These are phyloP conservation scores for Coemansia sp. DNA, from an alignment of 192 early-diverging fungal genomes.

Conservation along the genomic window DNA sequence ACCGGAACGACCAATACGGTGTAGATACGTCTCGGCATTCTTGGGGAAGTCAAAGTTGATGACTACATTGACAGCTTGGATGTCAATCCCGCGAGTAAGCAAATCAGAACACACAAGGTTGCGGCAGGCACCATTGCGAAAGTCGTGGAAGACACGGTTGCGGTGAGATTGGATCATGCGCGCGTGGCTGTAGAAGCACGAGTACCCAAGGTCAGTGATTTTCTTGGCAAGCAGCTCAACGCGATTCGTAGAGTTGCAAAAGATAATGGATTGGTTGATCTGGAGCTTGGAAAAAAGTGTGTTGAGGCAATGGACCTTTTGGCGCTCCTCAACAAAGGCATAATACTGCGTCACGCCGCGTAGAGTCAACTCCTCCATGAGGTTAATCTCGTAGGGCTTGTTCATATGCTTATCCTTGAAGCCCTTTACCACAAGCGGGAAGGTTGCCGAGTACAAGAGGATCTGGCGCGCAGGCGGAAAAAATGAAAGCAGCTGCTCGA, in stretches of 20 bases:
- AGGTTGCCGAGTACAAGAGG: slow-evolving; percentile 95
- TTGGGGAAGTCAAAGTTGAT: slow-evolving; percentile 99
- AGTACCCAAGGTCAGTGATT: slow-evolving; percentile 99
- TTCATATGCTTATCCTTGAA: slow-evolving; percentile 97
- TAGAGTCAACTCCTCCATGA: slow-evolving; percentile 99
- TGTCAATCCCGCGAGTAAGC: slow-evolving; percentile 97
- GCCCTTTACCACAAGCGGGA: slow-evolving; percentile 95
- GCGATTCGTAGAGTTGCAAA: slow-evolving; percentile 98
- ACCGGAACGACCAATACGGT: slow-evolving; percentile 97
- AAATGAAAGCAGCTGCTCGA: slow-evolving; percentile 93
- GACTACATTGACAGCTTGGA: slow-evolving; percentile 99
- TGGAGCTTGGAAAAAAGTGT: slow-evolving; percentile 97
- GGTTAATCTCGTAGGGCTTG: slow-evolving; percentile 98
- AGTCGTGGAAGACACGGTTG: slow-evolving; percentile 99
- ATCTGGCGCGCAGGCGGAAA: slow-evolving; percentile 90
- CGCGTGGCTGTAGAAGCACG: slow-evolving; percentile 99
- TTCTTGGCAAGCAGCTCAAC: slow-evolving; percentile 98
- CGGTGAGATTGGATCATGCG: slow-evolving; percentile 98
- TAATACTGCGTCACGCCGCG: slow-evolving; percentile 99
- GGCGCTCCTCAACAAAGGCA: slow-evolving; percentile 97
- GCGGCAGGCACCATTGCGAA: slow-evolving; percentile 95
- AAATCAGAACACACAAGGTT: slow-evolving; percentile 98
- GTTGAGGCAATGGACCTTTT: slow-evolving; percentile 96
- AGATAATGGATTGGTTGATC: slow-evolving; percentile 99
- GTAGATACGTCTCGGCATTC: slow-evolving; percentile 98